Conservation (phyloP, 495 filamentous ascomycete species). For the Aeminium ludgeri region DNA sequence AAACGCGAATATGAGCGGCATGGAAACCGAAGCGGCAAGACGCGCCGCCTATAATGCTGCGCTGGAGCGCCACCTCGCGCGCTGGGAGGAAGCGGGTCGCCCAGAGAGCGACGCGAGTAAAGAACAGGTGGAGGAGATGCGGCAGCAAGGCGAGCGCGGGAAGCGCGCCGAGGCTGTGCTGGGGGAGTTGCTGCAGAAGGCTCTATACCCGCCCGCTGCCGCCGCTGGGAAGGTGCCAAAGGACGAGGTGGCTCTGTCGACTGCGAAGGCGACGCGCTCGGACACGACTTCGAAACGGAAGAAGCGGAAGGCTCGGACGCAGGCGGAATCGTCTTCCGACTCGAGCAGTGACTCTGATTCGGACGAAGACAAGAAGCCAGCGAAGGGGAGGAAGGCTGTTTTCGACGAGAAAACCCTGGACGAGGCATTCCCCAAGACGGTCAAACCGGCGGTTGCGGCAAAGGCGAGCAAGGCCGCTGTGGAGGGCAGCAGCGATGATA, state of each 20-base stretch:
- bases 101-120: slow-evolving; percentile 13
- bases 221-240: neutral
- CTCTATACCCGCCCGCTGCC: neutral
- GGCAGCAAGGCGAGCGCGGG: slow-evolving; percentile 1
- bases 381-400: slow-evolving; percentile 2
- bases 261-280: neutral
- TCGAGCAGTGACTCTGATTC: slow-evolving; percentile 2
- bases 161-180: slow-evolving; percentile 10
- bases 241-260: neutral
- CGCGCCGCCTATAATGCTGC: slow-evolving; percentile 21
- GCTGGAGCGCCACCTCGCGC: slow-evolving; percentile 17
- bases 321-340: slow-evolving; percentile 1
- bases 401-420: slow-evolving; percentile 9
- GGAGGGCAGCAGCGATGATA: neutral
- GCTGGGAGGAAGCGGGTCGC: slow-evolving; percentile 1
- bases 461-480: neutral
- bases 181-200: slow-evolving; percentile 1
- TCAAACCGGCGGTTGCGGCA: neutral
- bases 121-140: slow-evolving; percentile 9
- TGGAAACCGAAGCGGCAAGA: slow-evolving; percentile 17
- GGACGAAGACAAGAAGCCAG: neutral
- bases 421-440: slow-evolving; percentile 4
- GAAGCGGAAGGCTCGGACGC: slow-evolving; percentile 11
- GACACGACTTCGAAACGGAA: slow-evolving; percentile 1
- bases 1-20: slow-evolving; percentile 6